These are phyloP conservation scores for Septoria petroselini DNA, from an alignment of 2,329 filamentous ascomycete species.

Conservation along the genomic window DNA sequence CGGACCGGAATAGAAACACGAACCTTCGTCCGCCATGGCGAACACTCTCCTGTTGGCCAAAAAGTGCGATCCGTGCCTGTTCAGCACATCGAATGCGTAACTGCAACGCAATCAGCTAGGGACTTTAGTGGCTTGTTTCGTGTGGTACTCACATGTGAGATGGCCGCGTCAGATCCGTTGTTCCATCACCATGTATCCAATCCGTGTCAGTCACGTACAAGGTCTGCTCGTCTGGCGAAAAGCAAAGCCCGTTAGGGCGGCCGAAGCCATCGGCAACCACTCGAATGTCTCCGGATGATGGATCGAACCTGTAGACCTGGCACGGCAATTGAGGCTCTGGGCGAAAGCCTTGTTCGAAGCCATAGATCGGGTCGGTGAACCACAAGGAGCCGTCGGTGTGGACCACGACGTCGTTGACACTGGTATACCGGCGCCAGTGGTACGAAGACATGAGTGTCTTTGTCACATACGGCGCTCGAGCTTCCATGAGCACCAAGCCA, in stretches of 20 bases:
- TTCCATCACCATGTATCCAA: conserved; percentile 42
- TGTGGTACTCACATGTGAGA: conserved; percentile 48
- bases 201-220: conserved; percentile 60
- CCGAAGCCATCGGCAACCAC: conserved; percentile 58
- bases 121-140: not conserved
- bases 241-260: conserved; percentile 57
- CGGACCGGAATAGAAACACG: not conserved
- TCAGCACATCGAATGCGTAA: conserved; percentile 35
- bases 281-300: conserved; percentile 50
- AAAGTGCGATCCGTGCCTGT: conserved; percentile 28
- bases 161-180: conserved; percentile 45
- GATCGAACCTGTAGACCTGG: conserved; percentile 54
- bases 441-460: conserved; percentile 55
- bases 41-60: conserved; percentile 32
- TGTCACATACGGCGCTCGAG: conserved; percentile 27
- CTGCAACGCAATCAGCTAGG: conserved; percentile 11
- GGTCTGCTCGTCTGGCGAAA: conserved; percentile 53
- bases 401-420: conserved; percentile 57
- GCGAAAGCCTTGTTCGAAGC: conserved; percentile 57
- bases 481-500: conserved; percentile 30
- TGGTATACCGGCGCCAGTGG: conserved; percentile 60
- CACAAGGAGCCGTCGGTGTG: conserved; percentile 57
- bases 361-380: conserved; percentile 63
- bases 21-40: conserved; percentile 32
- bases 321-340: conserved; percentile 53